Evolutionary conservation across 306 rosid genomes (phyloP).

Genomic region (Cicer pinnatifidum): DNA sequence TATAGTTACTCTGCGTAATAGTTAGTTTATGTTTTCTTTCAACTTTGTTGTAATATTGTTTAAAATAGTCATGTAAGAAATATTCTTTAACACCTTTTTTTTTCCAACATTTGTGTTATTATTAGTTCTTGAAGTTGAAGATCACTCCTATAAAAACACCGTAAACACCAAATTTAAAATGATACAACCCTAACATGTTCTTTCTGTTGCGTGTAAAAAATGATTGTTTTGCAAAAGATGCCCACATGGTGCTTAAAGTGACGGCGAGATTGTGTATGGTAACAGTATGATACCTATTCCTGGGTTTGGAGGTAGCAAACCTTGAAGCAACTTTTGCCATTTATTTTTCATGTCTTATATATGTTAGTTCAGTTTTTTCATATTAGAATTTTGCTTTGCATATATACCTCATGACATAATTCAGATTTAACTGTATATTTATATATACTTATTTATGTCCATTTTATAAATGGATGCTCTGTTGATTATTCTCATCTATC

Average conservation of each 20-base stretch:
- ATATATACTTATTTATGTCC: constrained; percentile 1
- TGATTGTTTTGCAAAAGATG: background rate
- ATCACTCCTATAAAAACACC: background rate
- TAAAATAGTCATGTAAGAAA: too few relatives aligned
- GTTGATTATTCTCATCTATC: background rate
- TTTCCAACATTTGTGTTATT: background rate
- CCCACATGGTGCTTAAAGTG: background rate
- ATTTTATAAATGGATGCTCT: background rate
- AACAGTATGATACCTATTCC: background rate
- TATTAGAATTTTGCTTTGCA: background rate
- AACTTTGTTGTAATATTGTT: background rate
- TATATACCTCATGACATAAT: background rate
- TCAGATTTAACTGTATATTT: background rate
- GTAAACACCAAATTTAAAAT: background rate
- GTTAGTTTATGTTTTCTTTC: background rate
- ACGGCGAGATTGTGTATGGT: background rate
- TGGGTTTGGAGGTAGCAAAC: background rate
- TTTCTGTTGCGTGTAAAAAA: background rate
- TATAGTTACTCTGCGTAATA: background rate
- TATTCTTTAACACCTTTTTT: too few relatives aligned
- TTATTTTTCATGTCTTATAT: background rate
- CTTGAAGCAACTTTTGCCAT: background rate
- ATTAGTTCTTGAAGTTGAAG: background rate
- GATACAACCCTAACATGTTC: background rate
- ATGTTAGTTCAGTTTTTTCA: background rate